phyloP scores from a whole-genome alignment of 257 asterid species.

The Nicotiana obtusifolia region DNA sequence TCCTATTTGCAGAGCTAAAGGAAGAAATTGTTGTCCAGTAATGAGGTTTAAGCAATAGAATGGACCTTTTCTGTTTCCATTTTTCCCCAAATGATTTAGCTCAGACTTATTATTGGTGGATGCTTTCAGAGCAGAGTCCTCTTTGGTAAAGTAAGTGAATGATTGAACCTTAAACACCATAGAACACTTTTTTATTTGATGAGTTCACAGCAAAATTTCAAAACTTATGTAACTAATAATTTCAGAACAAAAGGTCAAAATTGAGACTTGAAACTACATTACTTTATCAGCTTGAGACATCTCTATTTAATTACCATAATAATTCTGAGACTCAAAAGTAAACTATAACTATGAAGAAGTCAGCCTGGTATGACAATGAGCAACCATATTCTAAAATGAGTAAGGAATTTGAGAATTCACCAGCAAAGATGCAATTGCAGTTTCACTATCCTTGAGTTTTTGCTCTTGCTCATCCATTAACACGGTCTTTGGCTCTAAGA shows the following conservation, averaged over 20 bases:
- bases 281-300: background rate
- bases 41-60: background rate
- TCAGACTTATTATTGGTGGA: background rate
- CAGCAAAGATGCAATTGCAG: slow-evolving; percentile 70
- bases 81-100: background rate
- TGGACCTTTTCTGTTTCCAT: background rate
- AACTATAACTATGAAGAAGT: background rate
- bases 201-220: background rate
- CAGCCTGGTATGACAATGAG: background rate
- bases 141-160: background rate
- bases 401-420: slow-evolving; percentile 27
- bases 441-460: slow-evolving; percentile 77
- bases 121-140: background rate
- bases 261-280: background rate
- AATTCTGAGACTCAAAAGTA: background rate
- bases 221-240: background rate
- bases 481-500: slow-evolving; percentile 73
- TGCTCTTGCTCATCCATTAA: slow-evolving; percentile 79
- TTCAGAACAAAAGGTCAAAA: background rate
- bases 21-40: background rate
- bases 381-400: background rate
- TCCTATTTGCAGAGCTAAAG: background rate
- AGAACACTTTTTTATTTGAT: background rate
- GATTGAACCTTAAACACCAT: background rate
- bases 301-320: background rate